Evolutionary conservation across 2,329 filamentous ascomycete genomes (phyloP).

Genomic region (Fusarium dimerum): DNA sequence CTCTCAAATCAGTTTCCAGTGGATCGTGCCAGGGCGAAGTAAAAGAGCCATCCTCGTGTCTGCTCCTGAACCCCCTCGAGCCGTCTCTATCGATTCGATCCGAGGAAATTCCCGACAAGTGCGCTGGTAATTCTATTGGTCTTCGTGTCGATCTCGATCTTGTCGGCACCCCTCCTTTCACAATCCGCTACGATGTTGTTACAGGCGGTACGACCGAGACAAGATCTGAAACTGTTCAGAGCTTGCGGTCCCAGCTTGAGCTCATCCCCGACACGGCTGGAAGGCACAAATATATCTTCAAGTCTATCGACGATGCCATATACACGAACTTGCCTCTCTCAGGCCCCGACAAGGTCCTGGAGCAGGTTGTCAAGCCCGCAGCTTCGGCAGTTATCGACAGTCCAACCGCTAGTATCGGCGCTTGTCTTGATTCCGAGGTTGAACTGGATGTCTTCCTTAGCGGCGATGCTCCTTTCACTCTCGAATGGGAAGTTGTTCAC

Average conservation of each 20-base stretch:
- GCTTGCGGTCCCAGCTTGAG: constrained; percentile 80
- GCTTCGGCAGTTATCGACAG: constrained; percentile 74
- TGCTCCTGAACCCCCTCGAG: constrained; percentile 87
- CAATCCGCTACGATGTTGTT: constrained; percentile 74
- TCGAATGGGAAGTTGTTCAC: constrained; percentile 93
- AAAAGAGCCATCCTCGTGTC: constrained; percentile 89
- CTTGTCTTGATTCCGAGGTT: constrained; percentile 82
- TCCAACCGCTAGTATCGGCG: constrained; percentile 56
- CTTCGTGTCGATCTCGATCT: constrained; percentile 86
- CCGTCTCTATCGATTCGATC: constrained; percentile 73
- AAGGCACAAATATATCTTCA: constrained; percentile 84
- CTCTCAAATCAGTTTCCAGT: constrained; percentile 75
- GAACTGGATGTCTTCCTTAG: constrained; percentile 72
- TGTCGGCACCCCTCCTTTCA: constrained; percentile 89
- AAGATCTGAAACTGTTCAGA: constrained; percentile 60
- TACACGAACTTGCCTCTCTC: constrained; percentile 69
- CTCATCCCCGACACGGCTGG: constrained; percentile 81
- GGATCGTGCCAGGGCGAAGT: constrained; percentile 85
- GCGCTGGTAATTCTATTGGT: constrained; percentile 90
- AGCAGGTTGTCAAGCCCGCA: constrained; percentile 91
- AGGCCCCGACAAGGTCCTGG: constrained; percentile 64
- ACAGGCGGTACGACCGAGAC: constrained; percentile 59
- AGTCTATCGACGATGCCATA: constrained; percentile 76
- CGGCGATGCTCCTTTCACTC: constrained; percentile 82
- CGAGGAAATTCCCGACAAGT: constrained; percentile 90